These are phyloP conservation scores for Tetrapisispora namnaoensis DNA, from an alignment of 805 yeast genomes.

Conservation along the genomic window DNA sequence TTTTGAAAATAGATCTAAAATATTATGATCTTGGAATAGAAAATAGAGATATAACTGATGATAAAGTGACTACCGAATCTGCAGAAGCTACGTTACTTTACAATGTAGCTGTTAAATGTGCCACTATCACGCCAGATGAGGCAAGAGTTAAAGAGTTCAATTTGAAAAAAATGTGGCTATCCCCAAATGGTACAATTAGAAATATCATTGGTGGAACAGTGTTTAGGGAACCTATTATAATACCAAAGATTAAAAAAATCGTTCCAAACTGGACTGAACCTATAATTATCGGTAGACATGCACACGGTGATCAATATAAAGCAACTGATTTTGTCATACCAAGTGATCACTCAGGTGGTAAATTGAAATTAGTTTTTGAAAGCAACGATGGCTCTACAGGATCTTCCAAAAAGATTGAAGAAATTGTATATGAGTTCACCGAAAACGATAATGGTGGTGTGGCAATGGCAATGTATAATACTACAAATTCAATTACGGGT, in stretches of 20 bases:
- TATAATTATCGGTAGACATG: slow-evolving; percentile 94
- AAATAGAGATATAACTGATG: slow-evolving; percentile 80
- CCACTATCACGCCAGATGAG: slow-evolving; percentile 97
- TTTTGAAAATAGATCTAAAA: slow-evolving; percentile 75
- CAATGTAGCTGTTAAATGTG: slow-evolving; percentile 94
- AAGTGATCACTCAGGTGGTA: slow-evolving; percentile 47
- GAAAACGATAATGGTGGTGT: slow-evolving; percentile 48
- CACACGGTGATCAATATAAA: slow-evolving; percentile 93
- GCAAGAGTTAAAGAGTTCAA: slow-evolving; percentile 86
- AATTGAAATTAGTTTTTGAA: slow-evolving; percentile 64
- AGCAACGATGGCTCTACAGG: slow-evolving; percentile 44
- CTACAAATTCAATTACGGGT: slow-evolving; percentile 80
- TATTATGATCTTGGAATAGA: slow-evolving; percentile 87
- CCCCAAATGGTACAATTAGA: slow-evolving; percentile 95
- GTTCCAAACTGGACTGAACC: slow-evolving; percentile 93
- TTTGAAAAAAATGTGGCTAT: slow-evolving; percentile 93
- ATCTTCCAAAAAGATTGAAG: slow-evolving; percentile 16
- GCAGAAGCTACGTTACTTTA: slow-evolving; percentile 83
- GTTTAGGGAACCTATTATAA: slow-evolving; percentile 92
- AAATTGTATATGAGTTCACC: slow-evolving; percentile 41
- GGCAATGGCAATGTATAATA: slow-evolving; percentile 90
- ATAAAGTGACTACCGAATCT: slow-evolving; percentile 79
- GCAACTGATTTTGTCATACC: slow-evolving; percentile 81
- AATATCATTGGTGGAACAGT: slow-evolving; percentile 94
- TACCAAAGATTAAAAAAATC: slow-evolving; percentile 77